Base-by-base conservation (phyloP, 768 basidiomycete species). In the Serendipita sp. region DNA sequence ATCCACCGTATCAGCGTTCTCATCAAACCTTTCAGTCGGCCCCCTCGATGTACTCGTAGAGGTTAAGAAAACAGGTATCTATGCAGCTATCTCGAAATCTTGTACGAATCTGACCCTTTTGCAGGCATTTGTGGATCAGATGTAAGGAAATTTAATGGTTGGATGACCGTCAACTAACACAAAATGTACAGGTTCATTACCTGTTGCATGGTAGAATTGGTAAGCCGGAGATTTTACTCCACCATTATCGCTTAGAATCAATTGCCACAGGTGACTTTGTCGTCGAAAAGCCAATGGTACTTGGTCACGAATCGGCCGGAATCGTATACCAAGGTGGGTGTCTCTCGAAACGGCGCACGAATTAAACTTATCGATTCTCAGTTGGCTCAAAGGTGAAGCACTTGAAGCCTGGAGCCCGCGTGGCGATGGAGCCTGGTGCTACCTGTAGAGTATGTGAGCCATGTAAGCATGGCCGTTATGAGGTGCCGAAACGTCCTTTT, bases 231-330 rank as follows among this genome's bases (percentile, higher is more conserved):
- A 22, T 50, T 9, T 28, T 5, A 11, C 7, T 17, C 45, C 20
- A 9, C n/a, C 17, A 22, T 31, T 56, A 58, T 45, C 44, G 53
- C 64, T 68, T 53, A 66, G 28, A n/a, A n/a, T n/a, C 45, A 17
- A 50, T 50, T 22, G 45, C 17, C 30, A 4, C 53, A 58, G 53
- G 82, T 20, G 84, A 88, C 70, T 91, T 86, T 73, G 74, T 88
- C 60, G 88, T 95, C 64, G 74, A 84, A 63, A 79, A 79, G 41
- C 90, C 90, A 0, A 92, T 91, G 86, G 88, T 92, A 56, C 83
- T 97, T 45, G 95, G 95, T 20, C 95, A 98, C 70, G 95, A 98
- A 75, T 91, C 90, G 1, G 78, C 90, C 28, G 93, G 91, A 11
- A 74, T 91, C 53, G 74, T 96, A 58, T 75, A 74, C 62, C 85